Evolutionary conservation across 2,329 filamentous ascomycete genomes (phyloP).

Genomic region (Venturia effusa): DNA sequence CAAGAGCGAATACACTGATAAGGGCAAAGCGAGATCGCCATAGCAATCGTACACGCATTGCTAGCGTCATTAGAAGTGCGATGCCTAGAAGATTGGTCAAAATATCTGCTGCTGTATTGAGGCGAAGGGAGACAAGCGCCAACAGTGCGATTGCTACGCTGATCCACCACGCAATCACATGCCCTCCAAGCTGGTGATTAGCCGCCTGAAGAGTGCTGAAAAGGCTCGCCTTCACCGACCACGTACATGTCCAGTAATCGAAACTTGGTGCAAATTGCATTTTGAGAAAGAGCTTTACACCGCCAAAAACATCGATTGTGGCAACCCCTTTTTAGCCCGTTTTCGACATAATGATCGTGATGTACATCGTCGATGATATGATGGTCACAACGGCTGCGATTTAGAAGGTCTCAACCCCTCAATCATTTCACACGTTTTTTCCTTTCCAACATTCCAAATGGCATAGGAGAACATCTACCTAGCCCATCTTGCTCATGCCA

Average conservation of each 20-base stretch:
- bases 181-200: slow-evolving; percentile 11
- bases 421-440: too few relatives aligned
- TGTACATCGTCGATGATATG: slow-evolving; percentile 13
- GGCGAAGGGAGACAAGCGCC: slow-evolving; percentile 13
- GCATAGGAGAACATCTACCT: too few relatives aligned
- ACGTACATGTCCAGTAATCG: slow-evolving; percentile 17
- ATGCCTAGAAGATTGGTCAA: slow-evolving; percentile 15
- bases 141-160: slow-evolving; percentile 12
- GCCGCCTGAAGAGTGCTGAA: slow-evolving; percentile 15
- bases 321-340: neutral
- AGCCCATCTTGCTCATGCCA: too few relatives aligned
- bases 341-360: slow-evolving; percentile 7
- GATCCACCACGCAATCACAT: slow-evolving; percentile 16
- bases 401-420: too few relatives aligned
- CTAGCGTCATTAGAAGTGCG: slow-evolving; percentile 11
- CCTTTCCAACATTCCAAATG: too few relatives aligned
- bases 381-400: slow-evolving; percentile 11
- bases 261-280: slow-evolving; percentile 17
- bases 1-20: slow-evolving; percentile 15
- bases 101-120: slow-evolving; percentile 17
- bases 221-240: slow-evolving; percentile 18
- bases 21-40: slow-evolving; percentile 13
- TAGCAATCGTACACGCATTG: slow-evolving; percentile 3
- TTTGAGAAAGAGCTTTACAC: slow-evolving; percentile 13
- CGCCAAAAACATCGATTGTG: neutral